A percentile compares a stretch with the other conserved stretches of the same genome.
phyloP scores from a whole-genome alignment of 768 basidiomycete species.

The Boletus barrowsii region DNA sequence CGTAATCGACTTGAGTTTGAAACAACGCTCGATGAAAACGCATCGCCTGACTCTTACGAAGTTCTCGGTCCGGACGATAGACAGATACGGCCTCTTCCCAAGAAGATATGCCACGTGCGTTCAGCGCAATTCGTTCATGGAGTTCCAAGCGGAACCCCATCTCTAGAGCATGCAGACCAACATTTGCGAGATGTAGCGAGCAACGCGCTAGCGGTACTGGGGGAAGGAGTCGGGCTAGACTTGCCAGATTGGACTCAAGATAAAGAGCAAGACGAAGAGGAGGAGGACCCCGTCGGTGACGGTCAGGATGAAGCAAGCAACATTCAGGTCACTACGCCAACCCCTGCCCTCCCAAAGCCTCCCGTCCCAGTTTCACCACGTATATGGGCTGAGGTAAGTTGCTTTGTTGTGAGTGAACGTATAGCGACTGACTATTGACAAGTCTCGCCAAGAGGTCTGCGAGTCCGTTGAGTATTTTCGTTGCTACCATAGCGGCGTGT shows the following conservation, averaged over 20 bases:
- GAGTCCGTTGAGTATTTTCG: constrained; percentile 67
- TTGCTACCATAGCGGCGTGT: constrained; percentile 80
- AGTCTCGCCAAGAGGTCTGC: constrained; percentile 85
- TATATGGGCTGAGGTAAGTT: constrained; percentile 45
- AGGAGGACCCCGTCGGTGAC: constrained; percentile 1
- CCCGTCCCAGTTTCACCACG: constrained; percentile 30
- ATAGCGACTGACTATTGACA: constrained; percentile 1
- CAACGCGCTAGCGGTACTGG: constrained; percentile 9
- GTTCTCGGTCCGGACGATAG: constrained; percentile 17
- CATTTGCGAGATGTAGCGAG: constrained; percentile 17
- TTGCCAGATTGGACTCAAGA: constrained; percentile 26
- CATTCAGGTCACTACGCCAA: constrained; percentile 13
- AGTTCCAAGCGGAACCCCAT: background rate
- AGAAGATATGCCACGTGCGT: constrained; percentile 6
- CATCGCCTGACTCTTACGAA: constrained; percentile 5
- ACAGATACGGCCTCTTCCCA: constrained; percentile 22
- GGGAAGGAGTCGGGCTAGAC: constrained; percentile 4
- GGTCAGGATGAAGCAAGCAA: constrained; percentile 10
- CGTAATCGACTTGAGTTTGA: constrained; percentile 20
- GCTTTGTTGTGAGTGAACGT: background rate
- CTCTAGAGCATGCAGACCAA: constrained; percentile 18
- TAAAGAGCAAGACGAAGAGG: constrained; percentile 18
- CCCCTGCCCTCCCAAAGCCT: constrained; percentile 9
- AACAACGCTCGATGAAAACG: background rate
- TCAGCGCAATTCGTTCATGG: background rate